Base-by-base conservation (phyloP, 257 asterid genomes). In the Nicotiana undulata region DNA sequence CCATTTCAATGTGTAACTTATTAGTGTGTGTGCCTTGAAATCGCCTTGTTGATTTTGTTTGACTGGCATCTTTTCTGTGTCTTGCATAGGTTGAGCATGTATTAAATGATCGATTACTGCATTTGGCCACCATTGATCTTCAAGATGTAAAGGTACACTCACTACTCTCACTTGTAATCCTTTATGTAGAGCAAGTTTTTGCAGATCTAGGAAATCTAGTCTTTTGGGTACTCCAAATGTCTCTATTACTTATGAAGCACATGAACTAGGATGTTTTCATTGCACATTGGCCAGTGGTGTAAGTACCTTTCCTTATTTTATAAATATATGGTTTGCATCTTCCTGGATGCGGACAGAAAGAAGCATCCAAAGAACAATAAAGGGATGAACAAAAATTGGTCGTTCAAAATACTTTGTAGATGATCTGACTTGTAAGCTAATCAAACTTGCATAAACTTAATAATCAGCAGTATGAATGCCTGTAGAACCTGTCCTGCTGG, bases 91-190 rank as follows among this genome's bases (percentile, higher is more conserved):
- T 94, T 81, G 99, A 94, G 86, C 87, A 82, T 75, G 79, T 66
- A 79, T 86, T 96, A 84, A 89, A 85, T 90, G 98, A 90, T 83
- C 91, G 85, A 81, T 88, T 96, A 82, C 67, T 86, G 51, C 93
- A 90, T 24, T 91, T 85, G 70, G 93, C 97, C 53, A 89, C 84
- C 86, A 90, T 87, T 86, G 99, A 96, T 86, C 88, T 94, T 84
- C 94, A 86, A 79, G 95, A 96, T 82, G 96, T 96, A 81, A 96
- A 96, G 98, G 99, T 96, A 92, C 84, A 61, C 80, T 63, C 63
- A 37, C 66, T 74, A 32, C 31, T 78, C 75, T 76, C 22, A 32
- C 49, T 82, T 51, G 40, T 31, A 40, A 56, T 63, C 10, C 51
- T 29, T 22, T 59, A 13, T 63, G 77, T 64, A 24, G 66, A 28